Conservation (phyloP, 139 green algal genomes). For the Edaphochlamys debaryana region DNA sequence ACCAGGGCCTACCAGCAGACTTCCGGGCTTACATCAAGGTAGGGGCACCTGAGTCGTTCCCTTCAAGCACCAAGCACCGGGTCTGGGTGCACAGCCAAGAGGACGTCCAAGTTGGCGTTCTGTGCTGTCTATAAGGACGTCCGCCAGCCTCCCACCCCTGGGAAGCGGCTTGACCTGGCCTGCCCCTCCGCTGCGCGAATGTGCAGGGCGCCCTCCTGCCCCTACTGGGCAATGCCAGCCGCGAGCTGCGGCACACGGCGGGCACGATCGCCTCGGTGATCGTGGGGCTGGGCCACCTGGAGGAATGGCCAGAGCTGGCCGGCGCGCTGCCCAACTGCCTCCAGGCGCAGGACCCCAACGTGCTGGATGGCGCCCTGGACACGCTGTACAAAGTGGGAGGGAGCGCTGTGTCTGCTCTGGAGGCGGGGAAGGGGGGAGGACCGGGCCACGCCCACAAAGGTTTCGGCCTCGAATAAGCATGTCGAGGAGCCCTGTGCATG, state of each 20-base stretch:
- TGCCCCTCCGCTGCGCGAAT: too few relatives aligned
- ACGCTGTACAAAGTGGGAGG: slow-evolving; percentile 86
- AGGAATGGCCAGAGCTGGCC: slow-evolving; percentile 87
- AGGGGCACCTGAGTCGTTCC: too few relatives aligned
- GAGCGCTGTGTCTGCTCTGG: neutral
- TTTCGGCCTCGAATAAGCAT: too few relatives aligned
- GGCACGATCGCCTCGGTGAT: slow-evolving; percentile 78
- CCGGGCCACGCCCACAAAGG: too few relatives aligned
- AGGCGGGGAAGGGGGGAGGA: too few relatives aligned
- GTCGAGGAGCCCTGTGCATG: too few relatives aligned
- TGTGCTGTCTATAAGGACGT: too few relatives aligned
- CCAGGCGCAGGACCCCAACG: slow-evolving; percentile 49
- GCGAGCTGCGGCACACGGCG: slow-evolving; percentile 83
- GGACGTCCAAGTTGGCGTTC: too few relatives aligned
- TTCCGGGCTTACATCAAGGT: slow-evolving; percentile 87
- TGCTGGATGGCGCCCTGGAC: slow-evolving; percentile 89
- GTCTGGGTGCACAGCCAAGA: too few relatives aligned
- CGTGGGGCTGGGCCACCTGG: slow-evolving; percentile 64
- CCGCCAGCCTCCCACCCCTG: too few relatives aligned
- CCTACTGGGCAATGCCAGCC: slow-evolving; percentile 67
- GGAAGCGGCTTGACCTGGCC: too few relatives aligned
- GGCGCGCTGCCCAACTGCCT: slow-evolving; percentile 67
- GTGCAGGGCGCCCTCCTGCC: slow-evolving; percentile 78
- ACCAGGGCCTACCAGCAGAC: slow-evolving; percentile 55
- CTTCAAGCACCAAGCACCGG: too few relatives aligned